These are phyloP conservation scores for Plasmodium ovale DNA, from an alignment of 169 alveolate genomes.

Conservation along the genomic window DNA sequence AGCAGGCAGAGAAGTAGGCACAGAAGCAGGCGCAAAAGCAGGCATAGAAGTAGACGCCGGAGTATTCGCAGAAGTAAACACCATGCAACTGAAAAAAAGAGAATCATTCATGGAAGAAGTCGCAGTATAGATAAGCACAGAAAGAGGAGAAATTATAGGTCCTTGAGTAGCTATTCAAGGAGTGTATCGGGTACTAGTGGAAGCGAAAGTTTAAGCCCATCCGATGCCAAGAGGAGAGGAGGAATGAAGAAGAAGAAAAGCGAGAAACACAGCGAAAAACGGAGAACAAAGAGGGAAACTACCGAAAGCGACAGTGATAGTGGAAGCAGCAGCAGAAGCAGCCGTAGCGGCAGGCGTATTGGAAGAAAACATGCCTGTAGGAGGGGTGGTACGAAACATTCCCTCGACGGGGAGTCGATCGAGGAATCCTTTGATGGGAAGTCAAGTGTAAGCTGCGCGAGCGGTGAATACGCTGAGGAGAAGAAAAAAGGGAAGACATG, in stretches of 20 bases:
- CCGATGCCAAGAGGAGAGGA: too few relatives aligned
- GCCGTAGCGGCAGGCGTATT: neutral
- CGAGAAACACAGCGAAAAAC: neutral
- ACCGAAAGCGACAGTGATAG: too few relatives aligned
- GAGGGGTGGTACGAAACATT: neutral
- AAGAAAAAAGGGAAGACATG: neutral
- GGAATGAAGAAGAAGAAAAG: too few relatives aligned
- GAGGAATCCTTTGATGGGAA: neutral
- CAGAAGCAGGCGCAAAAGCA: slow-evolving; percentile 7
- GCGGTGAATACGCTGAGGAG: neutral
- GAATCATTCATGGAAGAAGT: too few relatives aligned
- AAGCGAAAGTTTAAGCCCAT: too few relatives aligned
- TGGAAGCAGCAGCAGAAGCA: slow-evolving; percentile 8
- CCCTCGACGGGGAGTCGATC: neutral
- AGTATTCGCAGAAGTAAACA: too few relatives aligned
- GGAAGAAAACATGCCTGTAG: neutral
- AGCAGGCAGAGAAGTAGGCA: neutral
- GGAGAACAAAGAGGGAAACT: too few relatives aligned
- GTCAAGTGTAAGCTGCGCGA: neutral
- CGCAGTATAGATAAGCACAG: neutral
- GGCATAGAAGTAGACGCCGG: neutral
- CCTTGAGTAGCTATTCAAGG: too few relatives aligned
- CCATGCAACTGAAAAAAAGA: too few relatives aligned
- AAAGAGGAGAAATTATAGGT: slow-evolving; percentile 3
- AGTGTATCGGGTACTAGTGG: too few relatives aligned